phyloP scores from a whole-genome alignment of 1,284 basidiomycete genomes.

The Ganoderma resinaceum region DNA sequence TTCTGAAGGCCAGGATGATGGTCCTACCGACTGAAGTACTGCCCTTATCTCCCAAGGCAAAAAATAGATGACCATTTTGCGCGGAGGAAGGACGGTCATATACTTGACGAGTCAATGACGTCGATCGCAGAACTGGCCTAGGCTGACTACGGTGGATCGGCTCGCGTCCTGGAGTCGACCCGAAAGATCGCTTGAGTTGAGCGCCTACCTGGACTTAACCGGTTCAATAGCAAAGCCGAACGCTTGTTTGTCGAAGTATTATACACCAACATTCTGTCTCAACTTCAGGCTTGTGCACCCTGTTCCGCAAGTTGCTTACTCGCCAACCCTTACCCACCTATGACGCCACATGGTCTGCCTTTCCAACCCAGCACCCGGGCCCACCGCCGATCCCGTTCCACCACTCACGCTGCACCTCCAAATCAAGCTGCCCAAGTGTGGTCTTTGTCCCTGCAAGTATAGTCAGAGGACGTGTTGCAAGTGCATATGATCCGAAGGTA shows the following conservation, averaged over 20 bases:
- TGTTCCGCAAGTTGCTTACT: background rate
- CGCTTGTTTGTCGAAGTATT: background rate
- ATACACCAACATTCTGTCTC: too few species aligned
- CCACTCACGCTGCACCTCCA: constrained; percentile 2
- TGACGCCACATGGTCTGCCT: background rate
- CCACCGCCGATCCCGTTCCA: background rate
- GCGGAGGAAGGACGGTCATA: too few species aligned
- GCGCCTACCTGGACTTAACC: background rate
- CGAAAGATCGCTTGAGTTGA: background rate
- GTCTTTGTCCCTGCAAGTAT: background rate
- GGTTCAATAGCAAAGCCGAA: background rate
- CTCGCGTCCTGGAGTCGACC: background rate
- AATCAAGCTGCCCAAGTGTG: background rate
- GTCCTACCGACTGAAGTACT: too few species aligned
- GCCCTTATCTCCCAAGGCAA: too few species aligned
- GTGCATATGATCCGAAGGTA: background rate
- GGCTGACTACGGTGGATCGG: too few species aligned
- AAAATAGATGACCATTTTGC: too few species aligned
- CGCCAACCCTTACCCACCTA: background rate
- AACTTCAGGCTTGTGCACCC: background rate
- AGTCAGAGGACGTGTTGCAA: background rate
- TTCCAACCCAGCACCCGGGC: background rate
- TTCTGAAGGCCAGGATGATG: too few species aligned
- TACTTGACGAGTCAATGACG: too few species aligned
- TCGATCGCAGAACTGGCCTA: too few species aligned